These are phyloP conservation scores for Sphenostylis stenocarpa DNA, from an alignment of 306 rosid species.

Conservation along the genomic window DNA sequence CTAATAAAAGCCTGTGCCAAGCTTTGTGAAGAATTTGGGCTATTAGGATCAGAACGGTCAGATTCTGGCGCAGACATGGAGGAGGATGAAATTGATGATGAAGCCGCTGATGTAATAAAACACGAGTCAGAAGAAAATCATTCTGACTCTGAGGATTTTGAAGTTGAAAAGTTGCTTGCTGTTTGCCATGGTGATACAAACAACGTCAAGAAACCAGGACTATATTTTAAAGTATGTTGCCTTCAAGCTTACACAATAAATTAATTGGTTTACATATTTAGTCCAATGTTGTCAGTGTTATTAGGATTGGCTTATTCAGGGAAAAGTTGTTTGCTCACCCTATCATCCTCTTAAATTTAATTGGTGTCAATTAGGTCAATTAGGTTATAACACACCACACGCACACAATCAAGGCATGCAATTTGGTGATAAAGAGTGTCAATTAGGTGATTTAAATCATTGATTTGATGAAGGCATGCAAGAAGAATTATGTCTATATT, in stretches of 20 bases:
- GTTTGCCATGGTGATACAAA: conserved; percentile 51
- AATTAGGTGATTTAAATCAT: neutral
- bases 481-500: neutral
- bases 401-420: neutral
- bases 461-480: neutral
- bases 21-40: conserved; percentile 29
- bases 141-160: conserved; percentile 45
- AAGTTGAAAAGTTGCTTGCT: conserved; percentile 44
- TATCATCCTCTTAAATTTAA: neutral
- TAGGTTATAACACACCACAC: neutral
- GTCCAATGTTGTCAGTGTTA: neutral
- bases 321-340: neutral
- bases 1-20: conserved; percentile 45
- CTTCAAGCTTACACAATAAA: neutral
- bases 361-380: neutral
- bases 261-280: neutral
- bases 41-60: conserved; percentile 18
- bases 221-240: conserved; percentile 45
- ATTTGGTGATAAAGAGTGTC: too few species aligned
- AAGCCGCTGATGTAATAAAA: neutral
- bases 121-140: neutral
- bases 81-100: neutral
- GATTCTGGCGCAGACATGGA: conserved; percentile 17
- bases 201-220: conserved; percentile 23
- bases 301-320: neutral